A percentile compares a stretch with the other conserved stretches of the same genome.
Evolutionary conservation across 805 yeast species (phyloP).

Genomic region (Metschnikowia kunwiensis): DNA sequence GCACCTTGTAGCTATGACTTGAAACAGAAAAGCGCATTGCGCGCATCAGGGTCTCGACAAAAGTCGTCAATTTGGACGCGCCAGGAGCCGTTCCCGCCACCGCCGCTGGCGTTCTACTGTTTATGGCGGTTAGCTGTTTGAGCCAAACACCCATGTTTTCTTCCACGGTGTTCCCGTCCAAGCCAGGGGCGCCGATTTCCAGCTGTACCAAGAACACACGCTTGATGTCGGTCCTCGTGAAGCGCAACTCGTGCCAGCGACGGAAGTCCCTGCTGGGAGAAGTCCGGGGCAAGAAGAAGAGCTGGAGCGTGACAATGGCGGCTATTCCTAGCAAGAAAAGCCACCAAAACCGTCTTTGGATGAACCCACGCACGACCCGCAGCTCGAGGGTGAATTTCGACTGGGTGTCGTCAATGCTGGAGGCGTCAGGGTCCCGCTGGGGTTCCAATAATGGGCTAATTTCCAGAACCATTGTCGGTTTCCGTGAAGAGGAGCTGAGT

Average conservation of each 20-base stretch:
- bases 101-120: slow-evolving; percentile 20
- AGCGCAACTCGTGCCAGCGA: slow-evolving; percentile 61
- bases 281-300: slow-evolving; percentile 80
- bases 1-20: slow-evolving; percentile 13
- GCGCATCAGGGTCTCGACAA: slow-evolving; percentile 27
- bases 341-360: slow-evolving; percentile 37
- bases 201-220: slow-evolving; percentile 48
- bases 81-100: slow-evolving; percentile 22
- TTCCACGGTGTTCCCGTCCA: slow-evolving; percentile 22
- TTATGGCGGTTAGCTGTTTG: slow-evolving; percentile 26
- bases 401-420: slow-evolving; percentile 3
- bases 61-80: slow-evolving; percentile 25
- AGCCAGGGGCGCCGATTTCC: slow-evolving; percentile 15
- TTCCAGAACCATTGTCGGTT: slow-evolving; percentile 7
- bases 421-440: not conserved
- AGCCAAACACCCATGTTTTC: slow-evolving; percentile 29
- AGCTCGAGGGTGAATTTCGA: slow-evolving; percentile 7
- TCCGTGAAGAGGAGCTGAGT: no score
- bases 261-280: slow-evolving; percentile 78
- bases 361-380: slow-evolving; percentile 5
- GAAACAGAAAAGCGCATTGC: slow-evolving; percentile 27
- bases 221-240: slow-evolving; percentile 69
- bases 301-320: slow-evolving; percentile 54
- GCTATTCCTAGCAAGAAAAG: slow-evolving; percentile 48
- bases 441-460: slow-evolving; percentile 4